Conservation (phyloP, 164 flowering plant genomes). For the Platanus orientalis region DNA sequence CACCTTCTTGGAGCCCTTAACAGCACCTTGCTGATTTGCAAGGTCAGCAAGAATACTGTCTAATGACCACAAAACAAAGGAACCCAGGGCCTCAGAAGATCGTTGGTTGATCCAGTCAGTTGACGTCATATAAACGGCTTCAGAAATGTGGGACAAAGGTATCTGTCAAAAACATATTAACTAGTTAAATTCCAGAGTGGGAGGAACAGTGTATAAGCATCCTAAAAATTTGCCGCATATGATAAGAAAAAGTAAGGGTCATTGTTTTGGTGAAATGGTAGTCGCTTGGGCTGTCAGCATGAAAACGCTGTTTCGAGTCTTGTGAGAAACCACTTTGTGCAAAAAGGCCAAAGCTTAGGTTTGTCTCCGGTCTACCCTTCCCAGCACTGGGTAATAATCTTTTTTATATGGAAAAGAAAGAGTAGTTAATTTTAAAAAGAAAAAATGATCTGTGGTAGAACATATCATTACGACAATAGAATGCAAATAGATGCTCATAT, state of each 20-base stretch:
- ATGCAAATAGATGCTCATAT: too few relatives aligned
- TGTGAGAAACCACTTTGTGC: too few relatives aligned
- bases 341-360: too few relatives aligned
- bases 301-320: too few relatives aligned
- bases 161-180: slow-evolving; percentile 36
- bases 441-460: neutral
- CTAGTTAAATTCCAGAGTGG: neutral
- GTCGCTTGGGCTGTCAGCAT: too few relatives aligned
- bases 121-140: slow-evolving; percentile 39
- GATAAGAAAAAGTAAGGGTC: too few relatives aligned
- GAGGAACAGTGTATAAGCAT: neutral
- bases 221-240: neutral
- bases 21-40: slow-evolving; percentile 46
- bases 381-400: too few relatives aligned
- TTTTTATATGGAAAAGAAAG: too few relatives aligned
- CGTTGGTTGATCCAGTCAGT: slow-evolving; percentile 37
- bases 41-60: slow-evolving; percentile 43
- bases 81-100: slow-evolving; percentile 32
- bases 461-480: too few relatives aligned
- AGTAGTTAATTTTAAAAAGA: too few relatives aligned
- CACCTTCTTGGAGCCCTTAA: slow-evolving; percentile 52
- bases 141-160: slow-evolving; percentile 55
- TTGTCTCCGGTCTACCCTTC: too few relatives aligned
- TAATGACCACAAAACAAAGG: slow-evolving; percentile 36
- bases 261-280: too few relatives aligned